phyloP scores from a whole-genome alignment of 257 asterid genomes.

The Mitragyna speciosa region DNA sequence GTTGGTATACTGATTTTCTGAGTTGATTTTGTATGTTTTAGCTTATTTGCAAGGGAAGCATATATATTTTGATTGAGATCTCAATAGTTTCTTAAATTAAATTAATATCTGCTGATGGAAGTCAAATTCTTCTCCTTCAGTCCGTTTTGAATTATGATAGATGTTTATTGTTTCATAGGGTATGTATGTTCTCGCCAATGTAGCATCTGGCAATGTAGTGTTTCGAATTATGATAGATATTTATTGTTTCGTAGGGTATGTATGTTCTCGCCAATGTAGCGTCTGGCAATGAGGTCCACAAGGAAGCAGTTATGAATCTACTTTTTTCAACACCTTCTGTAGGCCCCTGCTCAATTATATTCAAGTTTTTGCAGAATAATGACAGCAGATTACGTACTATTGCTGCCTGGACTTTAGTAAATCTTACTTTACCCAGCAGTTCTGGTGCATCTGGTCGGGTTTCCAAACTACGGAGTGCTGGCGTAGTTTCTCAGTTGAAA shows the following conservation, averaged over 20 bases:
- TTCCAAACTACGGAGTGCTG: slow-evolving; percentile 53
- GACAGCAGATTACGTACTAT: slow-evolving; percentile 74
- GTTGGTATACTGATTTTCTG: neutral
- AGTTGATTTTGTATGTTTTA: neutral
- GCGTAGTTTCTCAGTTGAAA: slow-evolving; percentile 66
- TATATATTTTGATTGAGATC: neutral
- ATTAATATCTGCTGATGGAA: neutral
- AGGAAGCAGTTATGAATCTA: slow-evolving; percentile 79
- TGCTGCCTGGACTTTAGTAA: slow-evolving; percentile 73
- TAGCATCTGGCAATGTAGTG: slow-evolving; percentile 88
- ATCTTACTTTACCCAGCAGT: slow-evolving; percentile 69
- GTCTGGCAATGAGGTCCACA: slow-evolving; percentile 85
- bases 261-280: slow-evolving; percentile 70
- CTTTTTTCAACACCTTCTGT: slow-evolving; percentile 47
- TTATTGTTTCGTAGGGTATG: slow-evolving; percentile 56
- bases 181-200: slow-evolving; percentile 68
- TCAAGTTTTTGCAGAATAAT: slow-evolving; percentile 63
- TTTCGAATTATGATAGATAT: neutral
- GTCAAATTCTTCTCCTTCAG: neutral
- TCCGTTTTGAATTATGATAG: neutral
- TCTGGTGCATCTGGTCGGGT: slow-evolving; percentile 61
- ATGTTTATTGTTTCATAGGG: slow-evolving; percentile 49
- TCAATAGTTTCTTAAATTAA: neutral
- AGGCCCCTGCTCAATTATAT: slow-evolving; percentile 42
- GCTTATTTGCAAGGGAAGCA: neutral